These are phyloP conservation scores for Suillus spraguei DNA, from an alignment of 768 basidiomycete genomes.

Conservation along the genomic window DNA sequence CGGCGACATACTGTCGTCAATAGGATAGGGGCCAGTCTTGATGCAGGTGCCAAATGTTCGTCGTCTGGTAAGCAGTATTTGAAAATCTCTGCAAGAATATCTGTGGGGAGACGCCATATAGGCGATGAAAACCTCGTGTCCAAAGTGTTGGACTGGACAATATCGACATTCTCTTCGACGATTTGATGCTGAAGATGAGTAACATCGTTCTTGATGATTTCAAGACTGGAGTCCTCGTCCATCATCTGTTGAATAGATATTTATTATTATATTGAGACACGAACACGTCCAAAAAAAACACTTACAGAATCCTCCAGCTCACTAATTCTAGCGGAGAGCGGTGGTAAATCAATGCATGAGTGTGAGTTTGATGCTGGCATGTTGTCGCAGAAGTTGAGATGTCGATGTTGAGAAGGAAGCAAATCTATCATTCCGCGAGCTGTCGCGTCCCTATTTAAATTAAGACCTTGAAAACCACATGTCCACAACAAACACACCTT, in stretches of 20 bases:
- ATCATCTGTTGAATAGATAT: not conserved
- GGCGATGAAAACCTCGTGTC: slow-evolving; percentile 20
- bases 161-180: not conserved
- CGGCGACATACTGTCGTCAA: slow-evolving; percentile 42
- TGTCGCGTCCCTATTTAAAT: not conserved
- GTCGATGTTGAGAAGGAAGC: not conserved
- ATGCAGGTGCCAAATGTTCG: slow-evolving; percentile 26
- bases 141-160: slow-evolving; percentile 17
- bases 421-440: not conserved
- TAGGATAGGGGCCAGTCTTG: slow-evolving; percentile 36
- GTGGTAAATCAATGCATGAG: no score
- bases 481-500: not conserved
- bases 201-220: no score
- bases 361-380: not conserved
- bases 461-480: not conserved
- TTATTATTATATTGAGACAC: not conserved
- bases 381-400: not conserved
- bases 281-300: not conserved
- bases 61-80: slow-evolving; percentile 35
- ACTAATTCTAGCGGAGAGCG: no score
- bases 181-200: no score
- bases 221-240: no score
- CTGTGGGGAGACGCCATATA: slow-evolving; percentile 45
- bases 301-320: no score
- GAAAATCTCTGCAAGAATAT: slow-evolving; percentile 52